phyloP scores from a whole-genome alignment of 176 grass and related monocot species.

The Cenchrus fungigraminus region DNA sequence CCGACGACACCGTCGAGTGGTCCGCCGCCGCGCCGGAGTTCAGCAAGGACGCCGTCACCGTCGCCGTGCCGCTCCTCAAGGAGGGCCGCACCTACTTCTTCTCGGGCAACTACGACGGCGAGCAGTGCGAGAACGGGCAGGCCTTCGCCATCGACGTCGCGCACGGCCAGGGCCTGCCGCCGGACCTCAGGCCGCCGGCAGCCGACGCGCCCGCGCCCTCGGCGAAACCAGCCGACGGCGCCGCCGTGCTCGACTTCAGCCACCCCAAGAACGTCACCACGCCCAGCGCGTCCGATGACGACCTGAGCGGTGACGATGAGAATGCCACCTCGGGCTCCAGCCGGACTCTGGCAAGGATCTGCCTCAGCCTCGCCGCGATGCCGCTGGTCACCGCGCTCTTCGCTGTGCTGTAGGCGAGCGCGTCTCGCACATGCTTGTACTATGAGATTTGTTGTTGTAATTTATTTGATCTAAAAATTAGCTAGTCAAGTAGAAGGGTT shows the following conservation, averaged over 20 bases:
- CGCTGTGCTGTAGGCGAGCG: neutral
- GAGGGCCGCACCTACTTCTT: slow-evolving; percentile 81
- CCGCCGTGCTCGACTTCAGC: slow-evolving; percentile 53
- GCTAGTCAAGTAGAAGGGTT: neutral
- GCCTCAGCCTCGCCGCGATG: neutral
- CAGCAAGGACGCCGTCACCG: slow-evolving; percentile 76
- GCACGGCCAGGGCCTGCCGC: slow-evolving; percentile 81
- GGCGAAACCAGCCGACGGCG: slow-evolving; percentile 12
- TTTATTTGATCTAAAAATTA: neutral
- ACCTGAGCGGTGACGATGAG: neutral
- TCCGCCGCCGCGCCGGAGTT: slow-evolving; percentile 75
- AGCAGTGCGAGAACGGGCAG: slow-evolving; percentile 88
- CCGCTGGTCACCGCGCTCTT: neutral
- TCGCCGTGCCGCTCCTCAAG: slow-evolving; percentile 80
- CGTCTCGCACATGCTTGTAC: neutral
- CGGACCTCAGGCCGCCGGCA: slow-evolving; percentile 59
- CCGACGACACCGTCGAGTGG: slow-evolving; percentile 81
- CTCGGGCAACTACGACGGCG: slow-evolving; percentile 88
- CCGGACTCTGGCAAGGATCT: neutral
- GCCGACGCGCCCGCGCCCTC: slow-evolving; percentile 50
- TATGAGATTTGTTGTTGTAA: neutral
- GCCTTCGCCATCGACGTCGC: slow-evolving; percentile 71
- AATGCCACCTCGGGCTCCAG: neutral
- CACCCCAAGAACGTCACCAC: slow-evolving; percentile 58
- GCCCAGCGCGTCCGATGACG: slow-evolving; percentile 1